Percentiles rank a stretch among this genome's conserved stretches.
Evolutionary conservation across 768 basidiomycete genomes (phyloP).

Genomic region (Daedaleopsis nitida): DNA sequence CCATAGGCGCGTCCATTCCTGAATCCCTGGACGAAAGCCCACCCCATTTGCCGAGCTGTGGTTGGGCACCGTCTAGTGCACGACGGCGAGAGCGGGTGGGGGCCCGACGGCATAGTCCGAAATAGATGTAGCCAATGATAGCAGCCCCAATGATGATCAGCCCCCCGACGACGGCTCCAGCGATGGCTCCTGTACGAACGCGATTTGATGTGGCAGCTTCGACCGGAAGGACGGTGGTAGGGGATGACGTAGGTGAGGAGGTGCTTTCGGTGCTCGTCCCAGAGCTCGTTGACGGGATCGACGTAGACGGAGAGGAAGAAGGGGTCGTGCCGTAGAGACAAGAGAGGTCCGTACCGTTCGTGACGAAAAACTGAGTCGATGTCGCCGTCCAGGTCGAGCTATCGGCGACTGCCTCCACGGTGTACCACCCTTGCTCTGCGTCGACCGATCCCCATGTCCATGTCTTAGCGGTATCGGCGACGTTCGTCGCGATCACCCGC

Average conservation of each 20-base stretch:
- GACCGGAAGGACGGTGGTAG: conserved; percentile 8
- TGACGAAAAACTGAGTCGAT: conserved; percentile 39
- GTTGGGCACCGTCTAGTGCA: conserved; percentile 3
- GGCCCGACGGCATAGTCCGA: conserved; percentile 24
- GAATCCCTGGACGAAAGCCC: conserved; percentile 25
- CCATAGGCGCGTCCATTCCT: conserved; percentile 15
- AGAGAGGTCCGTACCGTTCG: conserved; percentile 37
- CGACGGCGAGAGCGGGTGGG: conserved; percentile 21
- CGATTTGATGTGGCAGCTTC: conserved; percentile 14
- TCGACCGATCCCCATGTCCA: conserved; percentile 51
- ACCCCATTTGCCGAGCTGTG: conserved; percentile 18
- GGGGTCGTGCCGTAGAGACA: conserved; percentile 33
- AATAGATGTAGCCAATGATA: conserved; percentile 33
- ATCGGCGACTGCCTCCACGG: conserved; percentile 27
- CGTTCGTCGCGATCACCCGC: conserved; percentile 27
- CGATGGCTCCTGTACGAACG: conserved; percentile 45
- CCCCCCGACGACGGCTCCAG: conserved; percentile 55
- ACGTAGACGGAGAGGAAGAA: conserved; percentile 3
- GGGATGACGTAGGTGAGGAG: conserved; percentile 6
- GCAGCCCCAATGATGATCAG: conserved; percentile 39
- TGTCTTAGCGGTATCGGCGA: conserved; percentile 29
- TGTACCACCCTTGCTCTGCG: conserved; percentile 53
- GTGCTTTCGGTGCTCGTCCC: background rate
- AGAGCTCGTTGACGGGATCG: conserved; percentile 12
- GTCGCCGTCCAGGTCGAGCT: conserved; percentile 4